These are phyloP conservation scores for Myriosclerotinia curreyana DNA, from an alignment of 2,329 filamentous ascomycete genomes.

Conservation along the genomic window DNA sequence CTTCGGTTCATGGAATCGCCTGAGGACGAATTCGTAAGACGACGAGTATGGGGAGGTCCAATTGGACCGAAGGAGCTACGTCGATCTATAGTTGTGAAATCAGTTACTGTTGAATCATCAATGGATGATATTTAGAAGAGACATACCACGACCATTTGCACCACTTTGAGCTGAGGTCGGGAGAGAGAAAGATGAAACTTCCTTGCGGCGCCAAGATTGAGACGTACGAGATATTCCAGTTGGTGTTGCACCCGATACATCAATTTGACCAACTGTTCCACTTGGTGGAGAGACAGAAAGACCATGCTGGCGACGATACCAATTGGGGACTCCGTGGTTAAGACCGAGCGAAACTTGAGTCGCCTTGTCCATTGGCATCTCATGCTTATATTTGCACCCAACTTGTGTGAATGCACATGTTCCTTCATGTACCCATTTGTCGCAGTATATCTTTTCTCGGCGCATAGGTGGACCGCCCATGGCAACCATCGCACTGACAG, in stretches of 20 bases:
- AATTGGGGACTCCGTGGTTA: conserved; percentile 53
- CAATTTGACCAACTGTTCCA: conserved; percentile 9
- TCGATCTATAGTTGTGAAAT: neutral
- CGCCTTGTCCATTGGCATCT: conserved; percentile 71
- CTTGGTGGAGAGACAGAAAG: conserved; percentile 3
- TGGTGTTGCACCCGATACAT: conserved; percentile 9
- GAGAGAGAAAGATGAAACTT: neutral
- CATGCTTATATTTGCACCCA: conserved; percentile 85
- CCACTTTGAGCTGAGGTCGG: neutral
- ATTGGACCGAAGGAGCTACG: conserved; percentile 21
- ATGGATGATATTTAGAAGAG: neutral
- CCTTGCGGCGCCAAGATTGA: conserved; percentile 19
- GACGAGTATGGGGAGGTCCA: conserved; percentile 17
- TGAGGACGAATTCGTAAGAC: conserved; percentile 13
- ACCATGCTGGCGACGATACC: conserved; percentile 16
- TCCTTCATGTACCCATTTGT: conserved; percentile 85
- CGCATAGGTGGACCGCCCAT: neutral
- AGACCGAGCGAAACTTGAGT: conserved; percentile 71
- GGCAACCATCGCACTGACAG: neutral
- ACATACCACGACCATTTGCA: conserved; percentile 15
- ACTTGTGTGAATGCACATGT: conserved; percentile 82
- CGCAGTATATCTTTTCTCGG: conserved; percentile 70
- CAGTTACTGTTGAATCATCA: neutral
- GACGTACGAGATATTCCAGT: conserved; percentile 3
- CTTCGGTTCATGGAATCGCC: neutral